Evolutionary conservation across 805 yeast genomes (phyloP).

Genomic region (Jamesozyma jinghongensis): DNA sequence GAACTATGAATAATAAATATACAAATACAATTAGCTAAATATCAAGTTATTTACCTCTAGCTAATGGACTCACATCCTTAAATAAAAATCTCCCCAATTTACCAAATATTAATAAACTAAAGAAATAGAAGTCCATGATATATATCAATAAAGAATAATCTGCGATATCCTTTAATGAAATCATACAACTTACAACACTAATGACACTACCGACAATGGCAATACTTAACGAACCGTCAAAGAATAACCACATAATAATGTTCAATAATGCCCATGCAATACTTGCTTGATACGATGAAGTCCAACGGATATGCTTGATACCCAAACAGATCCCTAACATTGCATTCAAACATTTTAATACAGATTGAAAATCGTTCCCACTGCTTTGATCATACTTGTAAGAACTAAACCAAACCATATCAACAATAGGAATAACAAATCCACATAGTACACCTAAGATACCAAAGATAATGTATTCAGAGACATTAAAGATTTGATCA

Average conservation of each 20-base stretch:
- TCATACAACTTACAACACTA: conserved; percentile 23
- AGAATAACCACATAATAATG: conserved; percentile 55
- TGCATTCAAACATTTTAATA: conserved; percentile 38
- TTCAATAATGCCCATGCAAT: conserved; percentile 52
- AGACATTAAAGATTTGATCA: background rate
- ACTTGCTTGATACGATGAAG: conserved; percentile 51
- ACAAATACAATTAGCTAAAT: too few relatives aligned
- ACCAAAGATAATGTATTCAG: conserved; percentile 1
- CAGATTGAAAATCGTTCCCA: conserved; percentile 32
- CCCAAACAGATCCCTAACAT: conserved; percentile 63
- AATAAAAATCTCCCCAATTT: conserved; percentile 53
- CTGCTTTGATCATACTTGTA: conserved; percentile 1
- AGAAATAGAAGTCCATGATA: conserved; percentile 46
- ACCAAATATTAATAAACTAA: conserved; percentile 58
- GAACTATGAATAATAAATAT: too few relatives aligned
- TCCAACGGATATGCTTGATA: conserved; percentile 58
- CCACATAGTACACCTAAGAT: conserved; percentile 55
- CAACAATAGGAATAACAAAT: conserved; percentile 38
- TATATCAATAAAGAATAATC: conserved; percentile 9
- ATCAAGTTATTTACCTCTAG: conserved; percentile 2
- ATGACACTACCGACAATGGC: conserved; percentile 31
- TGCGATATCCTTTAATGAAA: conserved; percentile 1
- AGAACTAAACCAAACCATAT: conserved; percentile 10
- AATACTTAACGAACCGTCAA: conserved; percentile 53
- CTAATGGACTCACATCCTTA: conserved; percentile 3